Conservation (phyloP, 805 yeast genomes). For the Lipomyces mesembrius region DNA sequence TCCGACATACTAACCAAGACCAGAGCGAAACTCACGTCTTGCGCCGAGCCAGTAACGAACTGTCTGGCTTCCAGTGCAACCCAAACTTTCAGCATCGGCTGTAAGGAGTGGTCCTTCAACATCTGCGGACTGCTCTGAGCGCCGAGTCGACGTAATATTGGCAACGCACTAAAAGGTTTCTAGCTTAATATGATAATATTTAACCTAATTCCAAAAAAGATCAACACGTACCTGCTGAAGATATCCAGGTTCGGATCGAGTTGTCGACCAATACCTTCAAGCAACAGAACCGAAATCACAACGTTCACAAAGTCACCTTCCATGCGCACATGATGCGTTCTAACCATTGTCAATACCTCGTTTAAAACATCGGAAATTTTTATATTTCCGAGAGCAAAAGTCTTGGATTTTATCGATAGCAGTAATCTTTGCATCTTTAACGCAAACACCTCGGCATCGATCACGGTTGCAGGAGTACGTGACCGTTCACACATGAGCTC, state of each 20-base stretch:
- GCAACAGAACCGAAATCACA: slow-evolving; percentile 84
- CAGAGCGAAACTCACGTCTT: slow-evolving; percentile 60
- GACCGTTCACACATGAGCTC: slow-evolving; percentile 95
- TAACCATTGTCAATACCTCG: slow-evolving; percentile 86
- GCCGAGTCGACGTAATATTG: slow-evolving; percentile 80
- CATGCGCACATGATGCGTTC: slow-evolving; percentile 94
- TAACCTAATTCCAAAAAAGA: slow-evolving; percentile 39
- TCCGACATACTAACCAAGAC: too few relatives aligned
- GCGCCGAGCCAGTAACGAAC: slow-evolving; percentile 79
- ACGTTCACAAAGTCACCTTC: slow-evolving; percentile 96
- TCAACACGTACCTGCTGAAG: slow-evolving; percentile 89
- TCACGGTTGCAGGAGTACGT: slow-evolving; percentile 89
- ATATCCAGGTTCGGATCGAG: slow-evolving; percentile 90
- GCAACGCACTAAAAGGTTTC: slow-evolving; percentile 62
- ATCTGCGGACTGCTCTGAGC: slow-evolving; percentile 57
- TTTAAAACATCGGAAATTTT: slow-evolving; percentile 90
- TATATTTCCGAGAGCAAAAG: slow-evolving; percentile 89
- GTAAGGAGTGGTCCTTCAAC: slow-evolving; percentile 45
- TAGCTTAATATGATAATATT: slow-evolving; percentile 21
- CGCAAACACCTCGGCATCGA: slow-evolving; percentile 83
- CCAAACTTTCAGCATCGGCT: slow-evolving; percentile 90
- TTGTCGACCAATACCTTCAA: slow-evolving; percentile 96
- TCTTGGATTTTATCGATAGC: slow-evolving; percentile 76
- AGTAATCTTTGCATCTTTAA: slow-evolving; percentile 84
- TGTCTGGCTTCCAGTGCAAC: slow-evolving; percentile 85